Percentiles rank a stretch among this genome's conserved stretches.
These are phyloP conservation scores for Lyophyllum semitale DNA, from an alignment of 768 basidiomycete genomes.

Conservation along the genomic window DNA sequence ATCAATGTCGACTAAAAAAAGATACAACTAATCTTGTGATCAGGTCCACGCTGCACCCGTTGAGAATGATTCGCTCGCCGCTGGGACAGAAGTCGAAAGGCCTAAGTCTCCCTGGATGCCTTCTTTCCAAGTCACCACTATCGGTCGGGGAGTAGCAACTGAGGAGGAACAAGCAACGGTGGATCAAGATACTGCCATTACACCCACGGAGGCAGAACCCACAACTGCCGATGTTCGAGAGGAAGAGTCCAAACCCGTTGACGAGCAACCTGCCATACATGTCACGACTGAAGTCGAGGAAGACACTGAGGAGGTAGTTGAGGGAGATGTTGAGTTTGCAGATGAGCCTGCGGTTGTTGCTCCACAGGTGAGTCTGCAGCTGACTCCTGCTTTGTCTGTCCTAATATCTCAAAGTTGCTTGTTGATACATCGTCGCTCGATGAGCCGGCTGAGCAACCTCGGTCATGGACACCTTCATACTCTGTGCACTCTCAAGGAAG, in stretches of 20 bases:
- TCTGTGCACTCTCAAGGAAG: constrained; percentile 39
- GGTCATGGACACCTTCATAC: constrained; percentile 38
- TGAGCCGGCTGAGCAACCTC: constrained; percentile 6
- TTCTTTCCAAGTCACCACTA: constrained; percentile 52
- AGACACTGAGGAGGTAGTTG: background rate
- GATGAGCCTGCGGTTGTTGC: background rate
- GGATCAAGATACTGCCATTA: constrained; percentile 7
- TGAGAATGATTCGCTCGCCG: background rate
- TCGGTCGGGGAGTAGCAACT: constrained; percentile 28
- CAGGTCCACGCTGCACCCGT: background rate
- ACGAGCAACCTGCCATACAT: background rate
- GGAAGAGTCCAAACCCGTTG: background rate
- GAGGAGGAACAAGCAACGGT: constrained; percentile 20
- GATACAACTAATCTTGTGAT: background rate
- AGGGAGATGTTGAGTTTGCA: background rate
- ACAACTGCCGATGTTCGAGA: background rate
- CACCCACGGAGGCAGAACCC: background rate
- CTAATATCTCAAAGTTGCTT: constrained; percentile 15
- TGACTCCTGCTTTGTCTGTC: background rate
- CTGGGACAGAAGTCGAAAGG: constrained; percentile 32
- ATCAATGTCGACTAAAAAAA: background rate
- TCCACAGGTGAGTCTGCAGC: constrained; percentile 12
- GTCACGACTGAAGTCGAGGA: background rate
- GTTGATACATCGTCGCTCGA: constrained; percentile 20
- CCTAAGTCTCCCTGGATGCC: constrained; percentile 55